phyloP scores from a whole-genome alignment of 257 asterid species.

The Capsicum pubescens region DNA sequence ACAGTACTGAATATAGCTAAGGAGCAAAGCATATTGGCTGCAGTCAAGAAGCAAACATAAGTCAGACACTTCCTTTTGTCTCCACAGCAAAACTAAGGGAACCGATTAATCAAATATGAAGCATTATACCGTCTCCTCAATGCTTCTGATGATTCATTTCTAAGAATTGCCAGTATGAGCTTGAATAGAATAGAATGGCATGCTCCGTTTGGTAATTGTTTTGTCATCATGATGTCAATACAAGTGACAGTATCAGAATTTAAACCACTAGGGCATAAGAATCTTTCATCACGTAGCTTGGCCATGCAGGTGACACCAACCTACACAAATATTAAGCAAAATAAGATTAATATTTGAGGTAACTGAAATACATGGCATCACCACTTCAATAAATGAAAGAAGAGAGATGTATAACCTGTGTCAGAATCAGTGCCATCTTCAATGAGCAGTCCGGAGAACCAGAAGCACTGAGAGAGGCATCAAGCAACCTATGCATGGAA shows the following conservation, averaged over 20 bases:
- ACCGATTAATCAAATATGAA: constrained; percentile 15
- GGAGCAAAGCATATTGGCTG: constrained; percentile 98
- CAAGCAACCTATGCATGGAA: constrained; percentile 66
- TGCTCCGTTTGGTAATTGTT: constrained; percentile 81
- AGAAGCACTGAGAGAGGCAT: constrained; percentile 78
- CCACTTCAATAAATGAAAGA: constrained; percentile 2
- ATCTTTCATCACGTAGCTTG: constrained; percentile 86
- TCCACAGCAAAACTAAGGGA: constrained; percentile 25
- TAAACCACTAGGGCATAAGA: constrained; percentile 70
- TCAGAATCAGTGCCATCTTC: constrained; percentile 85
- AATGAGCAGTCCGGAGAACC: constrained; percentile 88
- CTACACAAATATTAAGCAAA: constrained; percentile 46
- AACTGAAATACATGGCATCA: neutral
- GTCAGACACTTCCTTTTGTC: constrained; percentile 36
- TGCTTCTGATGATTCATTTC: constrained; percentile 92
- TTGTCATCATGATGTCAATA: constrained; percentile 78
- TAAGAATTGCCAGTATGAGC: constrained; percentile 81
- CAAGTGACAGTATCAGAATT: constrained; percentile 71
- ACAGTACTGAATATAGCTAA: constrained; percentile 92
- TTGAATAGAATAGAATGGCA: constrained; percentile 91
- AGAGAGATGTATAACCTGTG: constrained; percentile 63
- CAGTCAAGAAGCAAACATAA: constrained; percentile 38
- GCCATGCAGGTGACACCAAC: constrained; percentile 99
- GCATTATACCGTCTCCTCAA: constrained; percentile 83
- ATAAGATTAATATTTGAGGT: neutral